Evolutionary conservation across 345 rosid species (phyloP), one percentile per base, ranked within the genome.

Genomic region (Salix suchowensis): DNA sequence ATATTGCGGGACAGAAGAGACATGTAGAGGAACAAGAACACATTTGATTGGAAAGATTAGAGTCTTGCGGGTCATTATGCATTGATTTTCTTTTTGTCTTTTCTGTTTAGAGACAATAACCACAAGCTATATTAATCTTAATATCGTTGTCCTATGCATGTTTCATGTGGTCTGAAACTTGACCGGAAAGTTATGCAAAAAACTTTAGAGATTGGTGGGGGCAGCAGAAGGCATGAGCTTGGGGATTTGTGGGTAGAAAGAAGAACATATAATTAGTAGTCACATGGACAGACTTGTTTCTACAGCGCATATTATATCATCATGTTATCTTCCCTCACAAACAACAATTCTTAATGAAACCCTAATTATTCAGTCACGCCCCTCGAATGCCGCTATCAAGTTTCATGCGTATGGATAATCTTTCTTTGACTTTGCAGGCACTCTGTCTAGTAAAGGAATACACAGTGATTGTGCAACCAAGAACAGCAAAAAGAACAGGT

Each of bases 311-410:
- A 9, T 23, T 16, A 50, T 26, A 75, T 78, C 78, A 78, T 75
- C 78, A 78, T 75, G 80, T 42, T 80, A 48, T 55, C 86, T 77
- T 80, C 67, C n/a, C 50, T 40, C 75, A 72, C 80, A 81, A 78
- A 68, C 84, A 76, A 77, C 79, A 61, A 67, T 54, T 67, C 65
- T 74, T 75, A 65, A 68, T 37, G 65, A 68, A 73, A 61, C 76
- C 74, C 79, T 78, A 84, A 76, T 81, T 73, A 81, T 84, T 84
- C 79, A 73, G 65, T 54, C 77, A 75, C 80, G 72, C 68, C 73
- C 26, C 28, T 58, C 62, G 15, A 42, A 50, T 0, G 73, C 40
- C 26, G 50, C 44, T 68, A 34, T 62, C 50, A 70, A 55, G 21
- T 78, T 54, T 77, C 81, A 77, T 74, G 86, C 83, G 81, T 70